Evolutionary conservation across 2,329 filamentous ascomycete genomes (phyloP), one percentile per base, ranked within the genome.

Genomic region (Scedosporium dehoogii): DNA sequence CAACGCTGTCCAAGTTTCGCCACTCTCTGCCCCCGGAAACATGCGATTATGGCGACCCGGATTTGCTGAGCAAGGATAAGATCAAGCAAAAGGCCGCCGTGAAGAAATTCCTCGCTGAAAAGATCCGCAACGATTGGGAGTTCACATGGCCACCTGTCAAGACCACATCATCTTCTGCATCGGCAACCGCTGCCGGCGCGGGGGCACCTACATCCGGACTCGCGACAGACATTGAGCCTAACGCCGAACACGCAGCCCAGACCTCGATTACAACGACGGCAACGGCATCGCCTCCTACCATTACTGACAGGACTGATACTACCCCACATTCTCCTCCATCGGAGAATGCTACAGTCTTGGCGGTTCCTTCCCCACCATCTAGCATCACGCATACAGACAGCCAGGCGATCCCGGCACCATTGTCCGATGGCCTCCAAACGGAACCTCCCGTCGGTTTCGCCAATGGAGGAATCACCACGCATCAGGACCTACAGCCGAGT

Each of bases 81-180:
- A 65, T 72, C 27, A 85, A 81, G 73, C 83, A 86, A 67, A 87
- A 87, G 69, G 82, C 85, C 48, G 85, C 85, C 12, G 80, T 88
- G 42, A 82, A 77, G 68, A 79, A 76, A 59, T 82, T 81, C 66
- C 73, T 88, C 1, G 72, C 75, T 2, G 76, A 79, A 23, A 83
- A 79, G 66, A 74, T 88, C 48, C 80, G 78, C 64, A 79, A 78
- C 64, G 84, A 87, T 68, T 88, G 85, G 85, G 73, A 75, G 0
- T 88, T 85, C 68, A 67, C 74, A 41, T 87, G 84, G 84, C 81
- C 82, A 1, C 75, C 73, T 21, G n/a, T 21, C 48, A n/a, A 53
- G 27, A 25, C 18, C 23, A 21, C 48, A 2, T 38, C 18, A n/a
- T 12, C 51, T 23, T 38, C 33, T 18, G 38, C 59, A n/a, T 12